Percentiles rank a stretch among this genome's conserved stretches.
Evolutionary conservation across 2,329 filamentous ascomycete genomes (phyloP).

Genomic region (Calonectria montana): DNA sequence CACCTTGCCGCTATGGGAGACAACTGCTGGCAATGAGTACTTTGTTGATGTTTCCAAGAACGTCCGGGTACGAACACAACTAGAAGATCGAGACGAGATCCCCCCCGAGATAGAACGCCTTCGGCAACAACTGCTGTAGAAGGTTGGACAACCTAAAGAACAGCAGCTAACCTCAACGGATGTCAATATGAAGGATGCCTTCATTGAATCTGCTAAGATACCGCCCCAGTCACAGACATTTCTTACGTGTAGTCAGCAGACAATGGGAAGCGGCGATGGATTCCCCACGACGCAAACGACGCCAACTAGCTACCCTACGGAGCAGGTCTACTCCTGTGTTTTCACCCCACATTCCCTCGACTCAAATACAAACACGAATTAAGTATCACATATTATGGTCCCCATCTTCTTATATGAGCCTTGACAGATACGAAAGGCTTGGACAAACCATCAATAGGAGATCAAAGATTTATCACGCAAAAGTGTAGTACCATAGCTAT

Average conservation of each 20-base stretch:
- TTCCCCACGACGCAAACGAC: neutral
- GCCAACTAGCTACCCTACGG: neutral
- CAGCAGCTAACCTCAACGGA: neutral
- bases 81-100: slow-evolving; percentile 25
- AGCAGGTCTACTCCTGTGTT: neutral
- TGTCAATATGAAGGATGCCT: neutral
- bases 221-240: neutral
- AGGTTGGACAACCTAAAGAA: neutral
- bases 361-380: too few species aligned
- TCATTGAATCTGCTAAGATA: neutral
- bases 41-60: slow-evolving; percentile 26
- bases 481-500: too few species aligned
- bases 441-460: too few species aligned
- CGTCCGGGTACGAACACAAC: slow-evolving; percentile 16
- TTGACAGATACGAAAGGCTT: too few species aligned
- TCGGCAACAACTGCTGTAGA: slow-evolving; percentile 1
- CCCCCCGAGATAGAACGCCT: slow-evolving; percentile 15
- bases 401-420: too few species aligned
- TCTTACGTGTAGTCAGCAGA: neutral
- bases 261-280: neutral
- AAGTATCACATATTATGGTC: too few species aligned
- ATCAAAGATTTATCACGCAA: too few species aligned
- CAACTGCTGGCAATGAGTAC: slow-evolving; percentile 13
- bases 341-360: neutral
- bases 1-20: slow-evolving; percentile 27